These are phyloP conservation scores for Tolypocladium paradoxum DNA, from an alignment of 2,329 filamentous ascomycete species.

Conservation along the genomic window DNA sequence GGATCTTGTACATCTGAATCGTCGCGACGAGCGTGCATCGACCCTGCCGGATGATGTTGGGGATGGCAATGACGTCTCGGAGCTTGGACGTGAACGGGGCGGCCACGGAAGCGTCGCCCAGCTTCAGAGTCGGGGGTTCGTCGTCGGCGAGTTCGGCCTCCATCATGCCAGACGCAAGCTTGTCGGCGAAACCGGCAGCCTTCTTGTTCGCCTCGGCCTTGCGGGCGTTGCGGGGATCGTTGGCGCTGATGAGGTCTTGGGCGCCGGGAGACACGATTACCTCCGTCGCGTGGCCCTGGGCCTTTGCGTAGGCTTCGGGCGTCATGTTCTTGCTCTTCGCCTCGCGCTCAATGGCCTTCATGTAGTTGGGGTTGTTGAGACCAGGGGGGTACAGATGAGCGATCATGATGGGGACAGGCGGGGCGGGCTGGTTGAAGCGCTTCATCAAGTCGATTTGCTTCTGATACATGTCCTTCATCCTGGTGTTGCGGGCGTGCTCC, in stretches of 20 bases:
- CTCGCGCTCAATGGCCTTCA: slow-evolving; percentile 83
- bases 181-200: slow-evolving; percentile 72
- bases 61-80: slow-evolving; percentile 90
- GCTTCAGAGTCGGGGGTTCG: slow-evolving; percentile 90
- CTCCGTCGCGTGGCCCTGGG: slow-evolving; percentile 43
- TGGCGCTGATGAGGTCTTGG: slow-evolving; percentile 33
- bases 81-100: slow-evolving; percentile 97
- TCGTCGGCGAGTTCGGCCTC: slow-evolving; percentile 77
- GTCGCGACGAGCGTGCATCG: slow-evolving; percentile 96
- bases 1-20: slow-evolving; percentile 99
- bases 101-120: slow-evolving; percentile 93
- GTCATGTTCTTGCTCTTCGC: slow-evolving; percentile 66
- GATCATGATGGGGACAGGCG: slow-evolving; percentile 86
- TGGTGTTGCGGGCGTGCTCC: slow-evolving; percentile 86
- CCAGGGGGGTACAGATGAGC: slow-evolving; percentile 92
- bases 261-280: slow-evolving; percentile 58
- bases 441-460: slow-evolving; percentile 89
- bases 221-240: slow-evolving; percentile 11
- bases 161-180: slow-evolving; percentile 79
- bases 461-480: slow-evolving; percentile 98
- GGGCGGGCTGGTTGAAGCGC: slow-evolving; percentile 84
- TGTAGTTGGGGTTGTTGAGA: slow-evolving; percentile 83
- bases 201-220: slow-evolving; percentile 57
- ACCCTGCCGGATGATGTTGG: slow-evolving; percentile 96
- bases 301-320: slow-evolving; percentile 43